Base-by-base conservation (phyloP, 2,329 filamentous ascomycete genomes). In the Clarireedia sp. region DNA sequence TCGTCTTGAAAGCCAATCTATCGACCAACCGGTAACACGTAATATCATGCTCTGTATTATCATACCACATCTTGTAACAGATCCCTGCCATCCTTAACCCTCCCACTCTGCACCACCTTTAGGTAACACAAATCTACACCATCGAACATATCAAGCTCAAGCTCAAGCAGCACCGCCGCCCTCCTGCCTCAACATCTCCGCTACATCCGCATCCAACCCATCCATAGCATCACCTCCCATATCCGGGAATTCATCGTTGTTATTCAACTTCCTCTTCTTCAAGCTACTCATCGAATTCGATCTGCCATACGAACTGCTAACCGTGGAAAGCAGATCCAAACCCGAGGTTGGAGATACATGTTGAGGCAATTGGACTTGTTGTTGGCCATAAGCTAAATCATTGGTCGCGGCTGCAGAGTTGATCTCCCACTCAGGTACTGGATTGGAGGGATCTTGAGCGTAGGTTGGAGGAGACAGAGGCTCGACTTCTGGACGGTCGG, bases 391-490 rank as follows among this genome's bases (percentile, higher is more conserved):
- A 19, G 29, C 9, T 14, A 41, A 40, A 57, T 53, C 52, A 57
- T 48, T 38, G 59, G 51, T 43, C 57, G 60, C 33, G 57, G 59
- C 19, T 63, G 67, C 72, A 64, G 67, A 68, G 61, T 70, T 72
- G 63, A 66, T 62, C 60, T 70, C 64, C 26, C 69, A 64, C 51
- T 66, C 59, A 57, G 67, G 51, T 69, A 71, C 50, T 72, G 61
- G 57, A 40, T 62, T 63, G 3, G 48, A 48, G 5, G 57, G 47
- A 9, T 62, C 75, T 50, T 77, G 73, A 19, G 80, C 78, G 57
- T 82, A 78, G 2, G 83, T 75, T 1, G 87, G 88, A n/a, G 90
- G 91, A 0, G 91, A 96, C 55, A 96, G 77, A 5, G 85, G 87
- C 70, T 97, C 92, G 56, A 95, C 79, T 63, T 91, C 83, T 1